phyloP scores from a whole-genome alignment of 345 rosid genomes.

The Lepidium didymum region DNA sequence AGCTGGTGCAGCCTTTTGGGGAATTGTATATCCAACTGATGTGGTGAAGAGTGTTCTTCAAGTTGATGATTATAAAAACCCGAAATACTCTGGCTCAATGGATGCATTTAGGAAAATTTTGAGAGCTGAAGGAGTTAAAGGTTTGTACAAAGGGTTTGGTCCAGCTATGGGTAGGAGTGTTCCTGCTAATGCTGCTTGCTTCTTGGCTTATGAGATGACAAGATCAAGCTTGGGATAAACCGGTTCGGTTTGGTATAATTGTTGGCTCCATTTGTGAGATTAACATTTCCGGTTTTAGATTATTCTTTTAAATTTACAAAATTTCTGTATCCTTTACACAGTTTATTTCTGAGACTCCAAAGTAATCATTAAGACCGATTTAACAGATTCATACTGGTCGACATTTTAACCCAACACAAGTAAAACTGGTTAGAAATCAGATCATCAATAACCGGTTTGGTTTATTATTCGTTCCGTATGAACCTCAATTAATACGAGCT shows the following conservation, averaged over 20 bases:
- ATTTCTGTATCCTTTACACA: neutral
- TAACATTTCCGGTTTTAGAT: slow-evolving; percentile 6
- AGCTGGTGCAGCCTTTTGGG: slow-evolving; percentile 91
- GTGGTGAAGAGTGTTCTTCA: slow-evolving; percentile 92
- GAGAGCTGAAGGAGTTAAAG: slow-evolving; percentile 79
- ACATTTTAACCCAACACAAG: neutral
- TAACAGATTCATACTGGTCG: neutral
- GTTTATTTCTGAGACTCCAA: neutral
- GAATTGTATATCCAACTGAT: slow-evolving; percentile 79
- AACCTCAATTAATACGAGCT: neutral
- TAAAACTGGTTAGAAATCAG: neutral
- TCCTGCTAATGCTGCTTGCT: slow-evolving; percentile 98
- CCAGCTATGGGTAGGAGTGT: slow-evolving; percentile 96
- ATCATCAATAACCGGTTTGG: neutral
- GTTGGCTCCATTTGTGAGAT: slow-evolving; percentile 8
- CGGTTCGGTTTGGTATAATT: slow-evolving; percentile 12
- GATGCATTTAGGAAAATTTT: slow-evolving; percentile 69
- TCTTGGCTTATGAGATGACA: slow-evolving; percentile 86
- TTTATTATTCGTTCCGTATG: neutral
- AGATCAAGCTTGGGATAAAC: slow-evolving; percentile 69
- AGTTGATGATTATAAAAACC: slow-evolving; percentile 82
- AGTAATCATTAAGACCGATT: neutral
- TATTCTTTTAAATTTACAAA: slow-evolving; percentile 3
- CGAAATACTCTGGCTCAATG: slow-evolving; percentile 67
- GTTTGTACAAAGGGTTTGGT: slow-evolving; percentile 90